phyloP scores from a whole-genome alignment of 352 stramenopile genomes.

The Lagenidium sp. region DNA sequence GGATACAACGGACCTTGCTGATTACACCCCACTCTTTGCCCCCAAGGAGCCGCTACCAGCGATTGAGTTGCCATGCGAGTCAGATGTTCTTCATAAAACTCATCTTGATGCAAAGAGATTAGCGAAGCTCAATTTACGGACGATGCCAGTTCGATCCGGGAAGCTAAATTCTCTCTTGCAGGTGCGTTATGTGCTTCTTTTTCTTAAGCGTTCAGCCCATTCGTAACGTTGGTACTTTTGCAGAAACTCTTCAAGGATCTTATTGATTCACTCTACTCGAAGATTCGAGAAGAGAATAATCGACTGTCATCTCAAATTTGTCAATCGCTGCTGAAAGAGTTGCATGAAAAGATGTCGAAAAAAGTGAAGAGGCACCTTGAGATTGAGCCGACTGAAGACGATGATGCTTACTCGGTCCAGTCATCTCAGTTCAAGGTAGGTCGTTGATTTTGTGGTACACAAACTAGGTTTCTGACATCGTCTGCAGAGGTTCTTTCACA shows the following conservation, averaged over 20 bases:
- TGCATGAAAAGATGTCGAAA: constrained; percentile 50
- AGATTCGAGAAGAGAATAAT: constrained; percentile 71
- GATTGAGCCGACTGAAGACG: constrained; percentile 25
- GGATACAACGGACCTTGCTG: constrained; percentile 55
- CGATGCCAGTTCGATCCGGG: constrained; percentile 56
- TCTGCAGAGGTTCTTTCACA: constrained; percentile 58
- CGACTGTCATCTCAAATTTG: constrained; percentile 51
- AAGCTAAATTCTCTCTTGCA: constrained; percentile 54
- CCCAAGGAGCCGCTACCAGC: constrained; percentile 15
- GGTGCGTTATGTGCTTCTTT: constrained; percentile 18
- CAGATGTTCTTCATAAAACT: constrained; percentile 27
- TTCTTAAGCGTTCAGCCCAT: not conserved
- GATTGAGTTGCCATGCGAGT: constrained; percentile 59
- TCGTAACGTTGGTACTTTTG: not conserved
- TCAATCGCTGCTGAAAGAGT: constrained; percentile 35
- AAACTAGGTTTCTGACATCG: no score
- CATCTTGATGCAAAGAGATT: constrained; percentile 45
- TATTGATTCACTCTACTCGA: constrained; percentile 50
- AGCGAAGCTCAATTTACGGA: constrained; percentile 35
- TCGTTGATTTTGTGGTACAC: not conserved
- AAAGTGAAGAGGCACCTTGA: constrained; percentile 48
- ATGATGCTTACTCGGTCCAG: constrained; percentile 60
- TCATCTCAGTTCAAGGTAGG: constrained; percentile 58
- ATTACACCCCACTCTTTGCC: constrained; percentile 34
- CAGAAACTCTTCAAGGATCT: constrained; percentile 80